Evolutionary conservation across 108 stramenopile genomes (phyloP).

Genomic region (Parietichytrium sp.): DNA sequence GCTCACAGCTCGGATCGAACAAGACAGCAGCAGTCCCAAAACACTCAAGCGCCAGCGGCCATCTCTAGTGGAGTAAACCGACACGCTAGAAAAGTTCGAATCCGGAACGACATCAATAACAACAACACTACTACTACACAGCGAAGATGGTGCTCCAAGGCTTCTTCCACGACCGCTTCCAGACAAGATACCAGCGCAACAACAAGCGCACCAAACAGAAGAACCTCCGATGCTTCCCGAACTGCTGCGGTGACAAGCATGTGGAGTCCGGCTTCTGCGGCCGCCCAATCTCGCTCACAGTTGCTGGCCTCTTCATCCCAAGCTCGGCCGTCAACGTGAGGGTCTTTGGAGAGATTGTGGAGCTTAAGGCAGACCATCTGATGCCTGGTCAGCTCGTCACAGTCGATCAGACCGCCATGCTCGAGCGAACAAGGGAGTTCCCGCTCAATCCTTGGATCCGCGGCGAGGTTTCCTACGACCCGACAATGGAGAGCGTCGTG

Average conservation of each 20-base stretch:
- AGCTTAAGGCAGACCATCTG: neutral
- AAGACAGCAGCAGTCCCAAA: no score
- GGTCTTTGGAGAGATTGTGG: slow-evolving; percentile 23
- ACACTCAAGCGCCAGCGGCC: no score
- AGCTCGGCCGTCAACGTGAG: neutral
- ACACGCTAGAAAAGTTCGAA: no score
- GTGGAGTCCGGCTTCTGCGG: neutral
- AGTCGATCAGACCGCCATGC: neutral
- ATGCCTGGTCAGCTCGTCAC: slow-evolving; percentile 3
- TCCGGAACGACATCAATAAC: no score
- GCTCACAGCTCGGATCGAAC: no score
- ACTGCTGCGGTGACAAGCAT: neutral
- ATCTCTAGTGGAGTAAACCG: no score
- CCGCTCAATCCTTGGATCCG: neutral
- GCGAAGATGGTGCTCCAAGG: no score
- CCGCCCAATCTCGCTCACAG: neutral
- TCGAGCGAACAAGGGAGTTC: neutral
- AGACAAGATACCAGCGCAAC: slow-evolving; percentile 11
- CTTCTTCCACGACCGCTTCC: neutral
- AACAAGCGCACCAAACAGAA: slow-evolving; percentile 28
- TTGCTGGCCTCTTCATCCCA: neutral
- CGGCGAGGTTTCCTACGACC: slow-evolving; percentile 9
- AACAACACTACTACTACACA: no score
- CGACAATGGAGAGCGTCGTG: neutral
- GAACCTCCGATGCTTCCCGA: slow-evolving; percentile 20